Evolutionary conservation across 2,329 filamentous ascomycete species (phyloP).

Genomic region (Claviceps sp.): DNA sequence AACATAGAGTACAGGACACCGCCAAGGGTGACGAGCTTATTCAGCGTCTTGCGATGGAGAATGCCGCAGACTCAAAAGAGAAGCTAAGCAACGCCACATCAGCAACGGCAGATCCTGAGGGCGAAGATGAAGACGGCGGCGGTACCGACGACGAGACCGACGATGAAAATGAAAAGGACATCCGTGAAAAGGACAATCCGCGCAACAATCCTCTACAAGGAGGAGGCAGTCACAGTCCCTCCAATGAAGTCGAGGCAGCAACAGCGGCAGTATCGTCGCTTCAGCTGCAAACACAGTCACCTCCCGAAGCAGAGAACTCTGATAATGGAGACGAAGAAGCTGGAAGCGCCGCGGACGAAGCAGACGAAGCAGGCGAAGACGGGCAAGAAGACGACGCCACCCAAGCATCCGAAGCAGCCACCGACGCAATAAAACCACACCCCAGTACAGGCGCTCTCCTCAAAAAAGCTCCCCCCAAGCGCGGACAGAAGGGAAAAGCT

Average conservation of each 20-base stretch:
- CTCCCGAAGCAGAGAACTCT: background rate
- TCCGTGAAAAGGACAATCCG: conserved; percentile 11
- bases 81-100: background rate
- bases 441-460: background rate
- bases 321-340: background rate
- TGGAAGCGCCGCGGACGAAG: background rate
- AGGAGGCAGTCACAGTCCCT: conserved; percentile 10
- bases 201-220: conserved; percentile 26
- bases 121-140: conserved; percentile 11
- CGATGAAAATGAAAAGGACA: conserved; percentile 7
- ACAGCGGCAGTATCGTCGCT: conserved; percentile 14
- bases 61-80: conserved; percentile 8
- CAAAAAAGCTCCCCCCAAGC: conserved; percentile 38
- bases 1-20: conserved; percentile 36
- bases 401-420: conserved; percentile 10
- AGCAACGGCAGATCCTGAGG: conserved; percentile 17
- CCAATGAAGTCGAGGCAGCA: conserved; percentile 14
- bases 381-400: conserved; percentile 7
- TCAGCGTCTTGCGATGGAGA: conserved; percentile 6
- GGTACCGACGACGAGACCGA: conserved; percentile 18
- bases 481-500: conserved; percentile 68
- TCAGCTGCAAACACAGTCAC: conserved; percentile 11
- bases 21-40: conserved; percentile 10
- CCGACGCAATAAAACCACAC: background rate
- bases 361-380: conserved; percentile 7